Percentiles rank a stretch among this genome's conserved stretches.
These are phyloP conservation scores for Triticum turgidum DNA, from an alignment of 176 grass and related monocot genomes.

Conservation along the genomic window DNA sequence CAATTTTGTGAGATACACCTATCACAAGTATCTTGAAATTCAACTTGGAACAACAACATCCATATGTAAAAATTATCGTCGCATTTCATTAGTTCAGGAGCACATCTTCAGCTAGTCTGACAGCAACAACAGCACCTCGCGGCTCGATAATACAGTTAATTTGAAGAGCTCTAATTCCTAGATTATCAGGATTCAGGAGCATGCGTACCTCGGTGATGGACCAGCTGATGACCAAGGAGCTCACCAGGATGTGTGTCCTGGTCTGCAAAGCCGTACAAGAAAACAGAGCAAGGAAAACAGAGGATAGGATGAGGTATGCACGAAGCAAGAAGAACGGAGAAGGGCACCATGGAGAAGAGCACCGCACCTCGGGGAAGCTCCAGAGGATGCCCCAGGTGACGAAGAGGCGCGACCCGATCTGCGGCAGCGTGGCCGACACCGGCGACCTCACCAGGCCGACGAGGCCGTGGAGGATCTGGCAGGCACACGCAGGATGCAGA, in stretches of 20 bases:
- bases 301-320: background rate
- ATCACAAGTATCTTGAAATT: no score
- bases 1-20: no score
- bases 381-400: conserved; percentile 20
- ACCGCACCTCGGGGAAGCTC: conserved; percentile 6
- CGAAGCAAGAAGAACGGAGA: background rate
- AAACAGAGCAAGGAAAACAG: background rate
- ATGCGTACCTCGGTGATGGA: conserved; percentile 58
- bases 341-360: background rate
- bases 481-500: background rate
- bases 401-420: conserved; percentile 30
- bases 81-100: no score
- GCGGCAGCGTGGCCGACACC: conserved; percentile 28
- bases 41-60: no score
- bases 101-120: no score
- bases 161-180: background rate
- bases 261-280: conserved; percentile 27
- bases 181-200: no score
- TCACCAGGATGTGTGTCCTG: conserved; percentile 53
- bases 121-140: background rate
- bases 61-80: no score
- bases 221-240: conserved; percentile 74
- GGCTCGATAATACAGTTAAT: background rate
- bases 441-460: conserved; percentile 16
- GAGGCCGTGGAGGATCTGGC: background rate